These are phyloP conservation scores for Hypholoma sublateritium DNA, from an alignment of 768 basidiomycete genomes.

Conservation along the genomic window DNA sequence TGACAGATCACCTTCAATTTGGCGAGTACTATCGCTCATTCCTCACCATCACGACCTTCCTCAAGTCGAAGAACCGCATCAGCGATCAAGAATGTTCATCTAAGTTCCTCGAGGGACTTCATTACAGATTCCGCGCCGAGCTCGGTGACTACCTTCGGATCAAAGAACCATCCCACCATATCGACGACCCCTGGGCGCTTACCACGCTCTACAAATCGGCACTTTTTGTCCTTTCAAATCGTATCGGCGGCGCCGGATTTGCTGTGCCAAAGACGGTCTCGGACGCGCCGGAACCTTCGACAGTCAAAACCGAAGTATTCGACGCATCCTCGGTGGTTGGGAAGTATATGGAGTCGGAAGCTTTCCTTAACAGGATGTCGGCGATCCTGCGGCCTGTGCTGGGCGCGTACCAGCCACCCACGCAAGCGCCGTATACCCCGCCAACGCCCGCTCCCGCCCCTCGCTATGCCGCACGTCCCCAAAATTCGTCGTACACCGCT, in stretches of 20 bases:
- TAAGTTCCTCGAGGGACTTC: background rate
- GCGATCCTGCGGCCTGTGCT: background rate
- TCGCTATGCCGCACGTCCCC: too few relatives aligned
- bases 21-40: slow-evolving; percentile 2
- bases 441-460: too few relatives aligned
- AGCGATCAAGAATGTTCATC: background rate
- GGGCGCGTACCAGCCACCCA: background rate
- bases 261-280: background rate
- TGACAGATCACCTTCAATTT: background rate
- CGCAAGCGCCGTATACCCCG: too few relatives aligned
- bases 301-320: background rate
- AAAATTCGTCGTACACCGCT: too few relatives aligned
- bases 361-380: background rate
- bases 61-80: background rate
- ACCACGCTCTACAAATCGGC: background rate
- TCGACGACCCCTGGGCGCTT: background rate
- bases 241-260: background rate
- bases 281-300: background rate
- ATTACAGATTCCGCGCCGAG: background rate
- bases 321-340: background rate
- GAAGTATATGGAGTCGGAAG: background rate
- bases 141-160: background rate
- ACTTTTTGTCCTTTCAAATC: background rate
- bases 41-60: background rate
- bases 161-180: background rate